Base-by-base conservation (phyloP, 495 filamentous ascomycete genomes). In the Tetracladium marchalianum region DNA sequence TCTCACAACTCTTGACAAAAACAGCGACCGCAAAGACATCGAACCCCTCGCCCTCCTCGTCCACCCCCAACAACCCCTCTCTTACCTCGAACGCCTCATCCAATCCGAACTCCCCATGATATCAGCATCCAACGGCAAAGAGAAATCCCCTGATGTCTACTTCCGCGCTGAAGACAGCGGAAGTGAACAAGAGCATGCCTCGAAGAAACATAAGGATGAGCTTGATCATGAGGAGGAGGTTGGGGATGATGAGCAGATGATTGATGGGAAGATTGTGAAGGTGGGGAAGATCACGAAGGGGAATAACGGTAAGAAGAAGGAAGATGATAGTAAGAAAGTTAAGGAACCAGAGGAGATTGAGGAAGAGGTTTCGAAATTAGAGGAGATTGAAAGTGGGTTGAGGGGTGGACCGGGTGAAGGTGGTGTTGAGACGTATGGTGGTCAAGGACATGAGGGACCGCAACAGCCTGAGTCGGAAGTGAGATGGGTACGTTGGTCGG, bases 11-110 rank as follows among this genome's bases (percentile, higher is more conserved):
- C 55, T 65, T 8, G 55, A 63, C 24, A 53, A 69, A 11, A 62
- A 65, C 7, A 63, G 63, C 41, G 72, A 85, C 49, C 66, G 75
- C 19, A 73, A 73, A 65, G 75, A 78, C 37, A 73, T 87, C 24
- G 86, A 92, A 59, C 86, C 90, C 0, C 76, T 96, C 6, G 88
- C 89, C 6, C 77, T 97, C 1, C 77, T 97, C 6, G 72, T 96
- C 5, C 90, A 97, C 62, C 87, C 90, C 0, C 85, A 92, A 53
- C 90, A 97, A 61, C 90, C 90, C 0, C 71, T 97, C 12, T 95
- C 88, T 22, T 93, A 95, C 62, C 79, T 95, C 35, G 88, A 95
- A 62, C 82, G 85, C 2, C 68, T 97, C 2, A 87, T 96, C 50
- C 90, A 95, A 63, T 80, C 87, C 49, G 90, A 96, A 62, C 58